Evolutionary conservation across 345 rosid genomes (phyloP), one percentile per base, ranked within the genome.

Genomic region (Pugionium dolabratum): DNA sequence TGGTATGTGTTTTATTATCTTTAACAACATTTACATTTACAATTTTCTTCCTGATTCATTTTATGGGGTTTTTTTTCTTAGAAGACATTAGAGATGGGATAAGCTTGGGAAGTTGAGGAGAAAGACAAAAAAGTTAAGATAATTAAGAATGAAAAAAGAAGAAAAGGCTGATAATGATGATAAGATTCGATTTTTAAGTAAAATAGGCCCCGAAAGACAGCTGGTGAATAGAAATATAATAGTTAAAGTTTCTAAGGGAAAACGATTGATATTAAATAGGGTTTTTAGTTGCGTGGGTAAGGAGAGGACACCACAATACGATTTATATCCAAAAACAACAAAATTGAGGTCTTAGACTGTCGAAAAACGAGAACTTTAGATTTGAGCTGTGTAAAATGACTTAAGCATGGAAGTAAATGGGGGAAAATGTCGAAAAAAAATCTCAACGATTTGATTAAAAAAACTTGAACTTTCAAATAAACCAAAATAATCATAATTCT

Each of bases 181-280:
- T 71, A 71, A 64, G 75, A 71, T 71, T 71, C 75, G 75, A 56
- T 55, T 56, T 31, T 54, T 18, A 33, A 71, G 8, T 9, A 36
- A 33, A 49, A 40, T 11, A 70, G 75, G 75, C 1, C 75, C 66
- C 64, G 9, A 64, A 48, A 47, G 1, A 64, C 75, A 71, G 51
- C 65, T 71, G 65, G 65, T 53, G 61, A 4, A n/a, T 52, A 54
- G 40, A 40, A 30, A 40, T 51, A 34, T n/a, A 43, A 62, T 41
- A 5, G 4, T 28, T 29, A 36, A 31, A 7, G 50, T 35, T 31
- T 54, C 48, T 18, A 48, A 62, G 67, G 0, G 27, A 71, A 54
- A 62, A 31, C 31, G 57, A 44, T 6, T 18, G 18, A 51, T 5
- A n/a, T 39, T 61, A 35, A 32, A 7, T 70, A 61, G 56, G 61